Conservation (phyloP, 257 asterid species). For the Avicennia marina region DNA sequence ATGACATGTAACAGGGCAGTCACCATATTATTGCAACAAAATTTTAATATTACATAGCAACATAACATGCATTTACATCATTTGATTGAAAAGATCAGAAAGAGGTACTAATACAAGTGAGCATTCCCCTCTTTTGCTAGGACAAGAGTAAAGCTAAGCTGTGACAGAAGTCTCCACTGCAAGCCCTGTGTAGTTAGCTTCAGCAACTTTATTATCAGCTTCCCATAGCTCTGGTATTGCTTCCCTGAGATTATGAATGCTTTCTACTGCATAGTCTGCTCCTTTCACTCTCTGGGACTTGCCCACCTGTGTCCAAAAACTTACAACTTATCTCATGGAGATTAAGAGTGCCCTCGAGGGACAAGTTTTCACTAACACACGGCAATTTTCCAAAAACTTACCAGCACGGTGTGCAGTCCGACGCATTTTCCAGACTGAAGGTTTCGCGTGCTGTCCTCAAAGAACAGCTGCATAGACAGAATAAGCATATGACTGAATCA, state of each 20-base stretch:
- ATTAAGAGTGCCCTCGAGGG: conserved; percentile 53
- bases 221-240: conserved; percentile 93
- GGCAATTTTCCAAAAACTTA: conserved; percentile 17
- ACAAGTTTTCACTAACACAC: neutral
- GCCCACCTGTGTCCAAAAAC: conserved; percentile 52
- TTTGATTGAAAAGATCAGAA: too few species aligned
- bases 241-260: conserved; percentile 84
- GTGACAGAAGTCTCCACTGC: conserved; percentile 79
- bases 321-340: neutral
- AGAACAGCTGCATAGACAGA: conserved; percentile 56
- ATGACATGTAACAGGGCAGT: too few species aligned
- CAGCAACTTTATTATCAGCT: conserved; percentile 52
- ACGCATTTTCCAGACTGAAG: conserved; percentile 73
- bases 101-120: too few species aligned
- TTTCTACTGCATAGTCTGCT: conserved; percentile 86
- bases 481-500: conserved; percentile 13
- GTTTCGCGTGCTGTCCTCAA: conserved; percentile 87
- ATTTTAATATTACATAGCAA: too few species aligned
- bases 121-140: too few species aligned
- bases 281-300: conserved; percentile 80
- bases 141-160: conserved; percentile 52
- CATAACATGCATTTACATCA: too few species aligned
- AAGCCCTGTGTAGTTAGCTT: conserved; percentile 54
- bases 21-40: too few species aligned
- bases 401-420: conserved; percentile 86